phyloP scores from a whole-genome alignment of 495 filamentous ascomycete species.

The Pseudomonodictys pantanalensis region DNA sequence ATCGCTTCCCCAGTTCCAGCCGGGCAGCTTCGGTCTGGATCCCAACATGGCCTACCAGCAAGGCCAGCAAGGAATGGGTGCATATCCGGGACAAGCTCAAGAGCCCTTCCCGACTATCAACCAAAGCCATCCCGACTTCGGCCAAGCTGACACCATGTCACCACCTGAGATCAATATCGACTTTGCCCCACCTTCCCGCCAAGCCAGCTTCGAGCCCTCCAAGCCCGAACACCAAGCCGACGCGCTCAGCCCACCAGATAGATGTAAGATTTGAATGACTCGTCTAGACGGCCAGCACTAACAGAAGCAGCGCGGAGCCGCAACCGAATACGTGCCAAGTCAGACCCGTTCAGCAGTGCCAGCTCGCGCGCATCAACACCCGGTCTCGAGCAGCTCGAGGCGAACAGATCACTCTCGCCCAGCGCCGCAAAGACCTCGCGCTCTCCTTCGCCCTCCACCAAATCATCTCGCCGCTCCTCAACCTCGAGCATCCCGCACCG shows the following conservation, averaged over 20 bases:
- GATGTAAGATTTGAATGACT: constrained; percentile 38
- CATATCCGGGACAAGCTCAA: constrained; percentile 51
- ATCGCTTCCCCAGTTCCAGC: constrained; percentile 37
- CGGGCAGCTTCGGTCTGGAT: constrained; percentile 50
- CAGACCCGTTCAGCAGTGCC: constrained; percentile 40
- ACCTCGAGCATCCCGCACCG: constrained; percentile 80
- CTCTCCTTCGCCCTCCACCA: constrained; percentile 56
- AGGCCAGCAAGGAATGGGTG: constrained; percentile 50
- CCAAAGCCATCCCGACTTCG: constrained; percentile 55
- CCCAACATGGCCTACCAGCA: constrained; percentile 48
- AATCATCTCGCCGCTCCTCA: constrained; percentile 68
- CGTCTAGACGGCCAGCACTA: neutral
- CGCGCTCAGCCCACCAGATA: constrained; percentile 79
- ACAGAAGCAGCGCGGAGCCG: constrained; percentile 37
- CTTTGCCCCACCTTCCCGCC: constrained; percentile 71
- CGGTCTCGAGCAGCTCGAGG: constrained; percentile 4
- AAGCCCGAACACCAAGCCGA: constrained; percentile 56
- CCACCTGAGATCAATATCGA: constrained; percentile 92
- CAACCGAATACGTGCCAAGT: constrained; percentile 44
- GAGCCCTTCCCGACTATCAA: constrained; percentile 58
- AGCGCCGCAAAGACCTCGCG: constrained; percentile 45
- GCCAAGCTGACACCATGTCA: constrained; percentile 70
- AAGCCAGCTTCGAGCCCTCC: constrained; percentile 65
- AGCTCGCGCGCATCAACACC: constrained; percentile 38
- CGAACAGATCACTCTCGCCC: constrained; percentile 59